These are phyloP conservation scores for Pyrenophora seminiperda DNA, from an alignment of 2,329 filamentous ascomycete genomes.

Conservation along the genomic window DNA sequence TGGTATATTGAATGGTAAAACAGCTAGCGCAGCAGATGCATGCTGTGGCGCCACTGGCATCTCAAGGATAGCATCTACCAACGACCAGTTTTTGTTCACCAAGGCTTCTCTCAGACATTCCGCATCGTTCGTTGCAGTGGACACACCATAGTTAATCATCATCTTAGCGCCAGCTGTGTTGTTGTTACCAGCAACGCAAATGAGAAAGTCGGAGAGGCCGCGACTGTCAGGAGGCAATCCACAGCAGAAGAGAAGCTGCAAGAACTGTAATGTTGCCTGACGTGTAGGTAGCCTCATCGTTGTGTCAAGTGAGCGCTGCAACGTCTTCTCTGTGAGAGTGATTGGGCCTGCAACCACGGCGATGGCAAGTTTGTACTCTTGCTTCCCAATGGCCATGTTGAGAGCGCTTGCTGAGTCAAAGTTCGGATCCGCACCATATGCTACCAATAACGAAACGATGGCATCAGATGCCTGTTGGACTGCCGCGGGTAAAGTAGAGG, in stretches of 20 bases:
- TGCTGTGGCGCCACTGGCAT: slow-evolving; percentile 33
- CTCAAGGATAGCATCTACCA: slow-evolving; percentile 35
- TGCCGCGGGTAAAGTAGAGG: slow-evolving; percentile 40
- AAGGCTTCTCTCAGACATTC: slow-evolving; percentile 39
- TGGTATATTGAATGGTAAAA: slow-evolving; percentile 27
- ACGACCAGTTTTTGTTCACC: slow-evolving; percentile 35
- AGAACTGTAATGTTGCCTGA: slow-evolving; percentile 35
- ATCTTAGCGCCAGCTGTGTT: slow-evolving; percentile 37
- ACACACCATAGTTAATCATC: slow-evolving; percentile 40
- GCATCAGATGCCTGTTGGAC: slow-evolving; percentile 40
- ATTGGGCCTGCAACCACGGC: slow-evolving; percentile 38
- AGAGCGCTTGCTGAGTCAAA: slow-evolving; percentile 42
- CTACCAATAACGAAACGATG: slow-evolving; percentile 37
- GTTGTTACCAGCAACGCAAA: slow-evolving; percentile 36
- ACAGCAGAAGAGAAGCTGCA: slow-evolving; percentile 44
- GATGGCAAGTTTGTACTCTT: slow-evolving; percentile 38
- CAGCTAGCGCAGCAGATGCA: slow-evolving; percentile 34
- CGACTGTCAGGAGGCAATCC: slow-evolving; percentile 37
- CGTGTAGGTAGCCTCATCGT: slow-evolving; percentile 36
- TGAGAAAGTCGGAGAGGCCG: slow-evolving; percentile 35
- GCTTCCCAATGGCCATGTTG: slow-evolving; percentile 38
- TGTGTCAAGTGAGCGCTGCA: slow-evolving; percentile 38
- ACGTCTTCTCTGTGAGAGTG: slow-evolving; percentile 26
- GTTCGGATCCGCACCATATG: slow-evolving; percentile 45
- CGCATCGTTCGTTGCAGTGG: slow-evolving; percentile 35